Base-by-base conservation (phyloP, 148 eudicot species). In the Rhododendron henanense region DNA sequence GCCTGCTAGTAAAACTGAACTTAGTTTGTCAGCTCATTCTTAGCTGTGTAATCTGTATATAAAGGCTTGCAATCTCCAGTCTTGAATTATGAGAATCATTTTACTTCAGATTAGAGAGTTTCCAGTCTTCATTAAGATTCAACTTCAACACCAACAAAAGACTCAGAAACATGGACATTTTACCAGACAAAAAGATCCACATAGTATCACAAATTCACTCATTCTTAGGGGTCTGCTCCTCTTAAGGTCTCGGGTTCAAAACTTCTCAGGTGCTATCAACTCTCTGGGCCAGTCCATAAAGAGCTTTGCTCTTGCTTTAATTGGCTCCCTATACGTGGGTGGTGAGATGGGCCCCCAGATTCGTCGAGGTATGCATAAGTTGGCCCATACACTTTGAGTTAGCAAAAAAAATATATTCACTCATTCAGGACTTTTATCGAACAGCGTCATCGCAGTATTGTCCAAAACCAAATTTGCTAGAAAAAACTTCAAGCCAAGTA, bases 361-460 rank as follows among this genome's bases (percentile, higher is more conserved):
- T 10, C 10, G 4, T 51, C 16, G 4, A 51, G 15, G 55, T 10
- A 10, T 3, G 61, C 7, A 19, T 16, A 15, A 55, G 23, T 19
- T 55, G 2, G 19, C 19, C 21, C 61, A 0, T 23, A 55, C 61
- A 55, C 61, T 18, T 16, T 14, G 18, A 14, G 15, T 53, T 14
- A 53, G 18, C 19, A 53, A 53, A 15, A 15, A 55, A 55, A 1
- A 53, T 28, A 28, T 28, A n/a, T 15, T n/a, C 18, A 25, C 73
- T 73, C 89, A 78, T 80, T 88, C 23, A 75, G 89, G 88, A 87
- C 84, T 87, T 89, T 21, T 59, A 88, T 78, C 93, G 83, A 92
- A 87, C 92, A 19, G 84, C 90, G n/a, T 33, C n/a, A 73, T 2
- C 53, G 13, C 84, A n/a, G 10, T 11, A 65, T n/a, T 19, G 14